Evolutionary conservation across 352 stramenopile species (phyloP).

Genomic region (Globisporangium echinulatum): DNA sequence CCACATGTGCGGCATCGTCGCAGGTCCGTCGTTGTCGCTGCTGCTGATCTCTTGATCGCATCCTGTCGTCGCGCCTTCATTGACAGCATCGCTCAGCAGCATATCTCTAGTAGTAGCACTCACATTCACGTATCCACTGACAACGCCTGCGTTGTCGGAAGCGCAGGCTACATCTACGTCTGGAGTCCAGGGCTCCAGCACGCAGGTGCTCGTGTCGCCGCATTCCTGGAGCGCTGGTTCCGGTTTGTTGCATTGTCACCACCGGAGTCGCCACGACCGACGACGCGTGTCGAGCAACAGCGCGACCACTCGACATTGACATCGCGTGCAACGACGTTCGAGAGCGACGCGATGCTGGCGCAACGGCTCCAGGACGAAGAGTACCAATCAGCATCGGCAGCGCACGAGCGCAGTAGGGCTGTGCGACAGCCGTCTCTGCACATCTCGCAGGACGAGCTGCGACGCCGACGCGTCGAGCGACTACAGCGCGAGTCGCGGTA

Average conservation of each 20-base stretch:
- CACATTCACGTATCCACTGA: no score
- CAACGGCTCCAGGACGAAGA: slow-evolving; percentile 24
- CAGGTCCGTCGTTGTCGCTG: slow-evolving; percentile 27
- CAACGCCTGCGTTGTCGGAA: neutral
- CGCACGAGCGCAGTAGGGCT: neutral
- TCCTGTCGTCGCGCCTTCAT: no score
- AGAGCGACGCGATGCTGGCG: slow-evolving; percentile 17
- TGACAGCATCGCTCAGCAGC: neutral
- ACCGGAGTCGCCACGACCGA: neutral
- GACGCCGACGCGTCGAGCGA: slow-evolving; percentile 19
- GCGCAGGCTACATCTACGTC: slow-evolving; percentile 14
- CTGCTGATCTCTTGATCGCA: no score
- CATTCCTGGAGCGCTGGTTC: slow-evolving; percentile 1
- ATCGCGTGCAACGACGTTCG: neutral
- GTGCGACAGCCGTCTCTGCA: neutral
- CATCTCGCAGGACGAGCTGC: slow-evolving; percentile 23
- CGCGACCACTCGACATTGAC: neutral
- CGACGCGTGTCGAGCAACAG: neutral
- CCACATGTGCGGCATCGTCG: slow-evolving; percentile 82
- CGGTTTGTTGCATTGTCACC: neutral
- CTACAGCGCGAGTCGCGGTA: slow-evolving; percentile 9
- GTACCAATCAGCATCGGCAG: slow-evolving; percentile 4
- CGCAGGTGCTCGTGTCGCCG: neutral
- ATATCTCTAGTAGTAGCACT: no score
- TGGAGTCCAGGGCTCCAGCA: slow-evolving; percentile 6